Evolutionary conservation across 345 rosid genomes (phyloP).

Genomic region (Combretum micranthum): DNA sequence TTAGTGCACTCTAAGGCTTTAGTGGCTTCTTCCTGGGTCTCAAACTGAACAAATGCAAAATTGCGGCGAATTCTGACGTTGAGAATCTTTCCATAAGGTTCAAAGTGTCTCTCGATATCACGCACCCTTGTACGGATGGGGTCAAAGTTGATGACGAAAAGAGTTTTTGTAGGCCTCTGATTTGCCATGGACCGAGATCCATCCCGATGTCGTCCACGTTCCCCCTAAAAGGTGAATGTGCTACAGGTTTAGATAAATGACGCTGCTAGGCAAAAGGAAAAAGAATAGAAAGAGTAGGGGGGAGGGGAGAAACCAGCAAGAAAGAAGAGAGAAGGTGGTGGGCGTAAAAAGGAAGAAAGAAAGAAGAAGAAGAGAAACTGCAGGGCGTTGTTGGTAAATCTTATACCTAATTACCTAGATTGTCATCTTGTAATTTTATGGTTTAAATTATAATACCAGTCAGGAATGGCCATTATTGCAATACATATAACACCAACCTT

Average conservation of each 20-base stretch:
- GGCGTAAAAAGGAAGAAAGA: too few species aligned
- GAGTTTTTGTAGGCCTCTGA: constrained; percentile 79
- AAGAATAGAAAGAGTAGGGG: background rate
- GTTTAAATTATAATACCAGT: too few species aligned
- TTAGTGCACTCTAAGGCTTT: constrained; percentile 72
- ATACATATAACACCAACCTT: too few species aligned
- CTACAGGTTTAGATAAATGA: background rate
- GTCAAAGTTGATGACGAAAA: constrained; percentile 82
- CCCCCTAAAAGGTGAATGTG: constrained; percentile 37
- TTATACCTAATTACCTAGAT: too few species aligned
- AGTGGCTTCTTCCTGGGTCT: constrained; percentile 74
- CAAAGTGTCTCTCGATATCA: constrained; percentile 72
- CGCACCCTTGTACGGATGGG: constrained; percentile 64
- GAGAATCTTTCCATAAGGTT: constrained; percentile 65
- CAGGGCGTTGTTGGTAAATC: too few species aligned
- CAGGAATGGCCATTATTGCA: too few species aligned
- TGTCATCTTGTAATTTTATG: too few species aligned
- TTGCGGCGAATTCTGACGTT: constrained; percentile 67
- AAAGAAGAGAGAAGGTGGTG: too few species aligned
- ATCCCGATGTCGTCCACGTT: constrained; percentile 63
- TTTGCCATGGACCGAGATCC: constrained; percentile 40
- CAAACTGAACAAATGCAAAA: constrained; percentile 82
- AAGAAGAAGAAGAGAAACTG: too few species aligned
- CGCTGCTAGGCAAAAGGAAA: too few species aligned
- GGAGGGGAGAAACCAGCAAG: too few species aligned